phyloP scores from a whole-genome alignment of 1,139 yeast genomes.

The Blastobotrys persicus region DNA sequence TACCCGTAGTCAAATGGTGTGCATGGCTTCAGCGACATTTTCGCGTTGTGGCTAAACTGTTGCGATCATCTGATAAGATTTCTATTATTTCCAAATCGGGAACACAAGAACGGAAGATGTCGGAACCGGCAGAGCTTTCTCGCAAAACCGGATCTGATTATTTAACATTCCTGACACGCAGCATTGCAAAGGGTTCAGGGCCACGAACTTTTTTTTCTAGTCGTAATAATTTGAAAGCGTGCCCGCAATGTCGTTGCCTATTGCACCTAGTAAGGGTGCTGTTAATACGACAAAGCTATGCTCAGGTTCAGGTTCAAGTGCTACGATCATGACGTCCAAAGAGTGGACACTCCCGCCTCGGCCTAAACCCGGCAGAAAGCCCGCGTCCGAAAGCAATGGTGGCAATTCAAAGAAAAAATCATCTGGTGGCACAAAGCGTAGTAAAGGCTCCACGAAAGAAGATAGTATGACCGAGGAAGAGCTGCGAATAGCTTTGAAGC shows the following conservation, averaged over 20 bases:
- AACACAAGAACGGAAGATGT: neutral
- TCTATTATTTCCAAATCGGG: neutral
- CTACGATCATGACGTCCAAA: conserved; percentile 45
- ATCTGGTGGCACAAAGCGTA: conserved; percentile 66
- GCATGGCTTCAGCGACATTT: neutral
- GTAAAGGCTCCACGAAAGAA: conserved; percentile 21
- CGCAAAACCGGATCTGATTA: neutral
- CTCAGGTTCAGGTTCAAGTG: neutral
- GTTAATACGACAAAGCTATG: neutral
- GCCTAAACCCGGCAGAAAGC: conserved; percentile 87
- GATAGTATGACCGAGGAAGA: neutral
- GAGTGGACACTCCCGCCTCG: conserved; percentile 90
- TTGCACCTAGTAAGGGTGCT: conserved; percentile 15
- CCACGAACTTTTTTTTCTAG: neutral
- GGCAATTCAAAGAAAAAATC: conserved; percentile 86
- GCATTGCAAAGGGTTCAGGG: neutral
- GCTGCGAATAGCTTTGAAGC: conserved; percentile 11
- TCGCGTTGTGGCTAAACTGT: neutral
- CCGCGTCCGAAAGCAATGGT: conserved; percentile 73
- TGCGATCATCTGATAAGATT: neutral
- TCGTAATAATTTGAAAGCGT: neutral
- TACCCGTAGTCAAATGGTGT: too few species aligned
- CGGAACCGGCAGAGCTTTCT: neutral
- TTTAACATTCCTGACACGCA: neutral
- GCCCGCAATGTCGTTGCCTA: conserved; percentile 17